These are phyloP conservation scores for Paramarasmius palmivorus DNA, from an alignment of 1,284 basidiomycete species.

Conservation along the genomic window DNA sequence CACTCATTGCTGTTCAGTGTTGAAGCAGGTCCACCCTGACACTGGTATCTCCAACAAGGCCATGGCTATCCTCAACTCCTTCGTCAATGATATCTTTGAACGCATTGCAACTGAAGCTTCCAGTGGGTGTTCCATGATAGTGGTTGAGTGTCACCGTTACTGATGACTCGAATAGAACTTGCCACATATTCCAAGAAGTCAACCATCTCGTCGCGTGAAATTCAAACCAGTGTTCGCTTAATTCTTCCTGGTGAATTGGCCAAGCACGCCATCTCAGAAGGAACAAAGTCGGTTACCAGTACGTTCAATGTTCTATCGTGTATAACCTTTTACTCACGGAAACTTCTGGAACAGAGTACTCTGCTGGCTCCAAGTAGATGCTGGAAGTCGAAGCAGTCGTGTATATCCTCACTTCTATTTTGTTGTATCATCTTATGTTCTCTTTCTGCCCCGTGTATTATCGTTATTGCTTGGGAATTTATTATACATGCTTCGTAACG, in stretches of 20 bases:
- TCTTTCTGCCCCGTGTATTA: conserved; percentile 5
- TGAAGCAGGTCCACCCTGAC: conserved; percentile 86
- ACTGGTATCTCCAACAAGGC: conserved; percentile 88
- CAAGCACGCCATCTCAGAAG: conserved; percentile 71
- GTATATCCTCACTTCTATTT: no score
- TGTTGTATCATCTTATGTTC: background rate
- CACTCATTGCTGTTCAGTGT: conserved; percentile 41
- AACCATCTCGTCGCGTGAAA: conserved; percentile 85
- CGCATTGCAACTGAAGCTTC: conserved; percentile 82
- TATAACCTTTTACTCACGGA: background rate
- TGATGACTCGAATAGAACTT: conserved; percentile 63
- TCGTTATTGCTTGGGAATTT: conserved; percentile 7
- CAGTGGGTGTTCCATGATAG: conserved; percentile 44
- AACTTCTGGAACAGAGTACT: conserved; percentile 7
- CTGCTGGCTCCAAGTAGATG: conserved; percentile 11
- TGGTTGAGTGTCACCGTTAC: conserved; percentile 26
- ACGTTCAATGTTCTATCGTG: background rate
- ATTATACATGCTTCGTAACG: no score
- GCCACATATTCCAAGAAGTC: conserved; percentile 86
- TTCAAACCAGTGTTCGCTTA: conserved; percentile 81
- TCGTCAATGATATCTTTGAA: conserved; percentile 84
- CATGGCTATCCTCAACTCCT: conserved; percentile 83
- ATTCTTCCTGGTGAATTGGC: conserved; percentile 80
- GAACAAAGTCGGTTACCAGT: conserved; percentile 24
- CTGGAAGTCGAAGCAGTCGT: background rate